These are phyloP conservation scores for Kwoniella shandongensis DNA, from an alignment of 768 basidiomycete genomes.

Conservation along the genomic window DNA sequence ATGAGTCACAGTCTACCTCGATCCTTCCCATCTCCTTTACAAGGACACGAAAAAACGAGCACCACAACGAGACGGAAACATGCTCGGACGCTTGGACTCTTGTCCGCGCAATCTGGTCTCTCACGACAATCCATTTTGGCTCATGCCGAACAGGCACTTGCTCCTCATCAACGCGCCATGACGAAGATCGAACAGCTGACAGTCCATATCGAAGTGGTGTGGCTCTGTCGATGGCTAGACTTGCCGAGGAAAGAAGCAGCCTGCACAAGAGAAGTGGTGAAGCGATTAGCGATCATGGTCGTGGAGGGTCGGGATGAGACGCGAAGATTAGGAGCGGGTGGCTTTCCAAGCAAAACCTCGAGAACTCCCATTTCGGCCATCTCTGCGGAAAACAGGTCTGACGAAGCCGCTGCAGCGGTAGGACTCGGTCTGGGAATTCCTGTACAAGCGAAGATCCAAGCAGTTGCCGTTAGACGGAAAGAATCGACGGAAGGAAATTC, in stretches of 20 bases:
- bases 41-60: slow-evolving; percentile 4
- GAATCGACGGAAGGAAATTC: slow-evolving; percentile 78
- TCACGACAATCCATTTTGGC: slow-evolving; percentile 67
- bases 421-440: slow-evolving; percentile 39
- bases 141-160: slow-evolving; percentile 71
- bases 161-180: slow-evolving; percentile 82
- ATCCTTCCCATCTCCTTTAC: slow-evolving; percentile 28
- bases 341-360: slow-evolving; percentile 11
- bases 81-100: slow-evolving; percentile 14
- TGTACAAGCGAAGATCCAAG: slow-evolving; percentile 8
- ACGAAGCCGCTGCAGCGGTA: slow-evolving; percentile 21
- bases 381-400: slow-evolving; percentile 1
- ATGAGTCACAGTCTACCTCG: slow-evolving; percentile 40
- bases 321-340: slow-evolving; percentile 38
- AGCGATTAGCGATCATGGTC: slow-evolving; percentile 80
- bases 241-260: slow-evolving; percentile 86
- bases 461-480: slow-evolving; percentile 68
- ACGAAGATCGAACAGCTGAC: slow-evolving; percentile 72
- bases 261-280: slow-evolving; percentile 78
- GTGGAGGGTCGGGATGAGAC: slow-evolving; percentile 71
- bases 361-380: background rate
- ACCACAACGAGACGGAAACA: slow-evolving; percentile 9
- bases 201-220: slow-evolving; percentile 68
- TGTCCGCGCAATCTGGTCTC: slow-evolving; percentile 67
- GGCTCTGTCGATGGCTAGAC: slow-evolving; percentile 75